Base-by-base conservation (phyloP, 768 basidiomycete genomes). In the Termitomyces sp. region DNA sequence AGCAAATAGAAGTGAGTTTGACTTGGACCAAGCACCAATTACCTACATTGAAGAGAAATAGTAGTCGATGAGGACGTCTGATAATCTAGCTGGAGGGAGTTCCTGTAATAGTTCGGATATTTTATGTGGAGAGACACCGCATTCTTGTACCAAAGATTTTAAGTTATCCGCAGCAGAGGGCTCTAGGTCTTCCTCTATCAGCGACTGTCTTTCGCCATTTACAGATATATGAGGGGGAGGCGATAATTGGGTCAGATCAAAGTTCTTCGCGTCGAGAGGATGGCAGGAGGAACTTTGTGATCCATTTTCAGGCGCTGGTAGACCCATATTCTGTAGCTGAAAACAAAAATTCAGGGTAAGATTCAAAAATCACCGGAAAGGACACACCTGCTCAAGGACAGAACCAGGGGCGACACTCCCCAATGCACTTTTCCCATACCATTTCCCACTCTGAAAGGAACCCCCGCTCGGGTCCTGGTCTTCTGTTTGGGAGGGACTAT, bases 91-190 rank as follows among this genome's bases (percentile, higher is more conserved):
- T 5, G 90, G 87, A 45, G 94, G 94, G 43, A 98, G 78, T 62
- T 96, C 93, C 65, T 90, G 85, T 19, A 95, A 75, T 10, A 98
- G 80, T 65, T 96, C 94, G 1, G 88, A 84, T 44, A 98, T 85
- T 69, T 93, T 93, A 58, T 93, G 88, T 1, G 93, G 90, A 17
- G 88, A 83, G 37, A 95, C 91, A 6, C 94, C 94, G 67, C 90
- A 98, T 67, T 98, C 93, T 69, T 90, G 88, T 37, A 96, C 87
- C 35, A 98, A 78, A 44, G 83, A 83, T 66, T 88, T 88, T 47
- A 95, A 72, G 62, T 90, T 93, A 65, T 94, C 91, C 2, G 83
- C 89, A 14, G 92, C 87, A 15, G 78, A 75, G 11, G 76, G 74
- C 59, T 81, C 79, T 26, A 70, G 56, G 43, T 77, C 79, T 47